Conservation (phyloP, 2,329 filamentous ascomycete genomes). For the Ampelomyces quisqualis region DNA sequence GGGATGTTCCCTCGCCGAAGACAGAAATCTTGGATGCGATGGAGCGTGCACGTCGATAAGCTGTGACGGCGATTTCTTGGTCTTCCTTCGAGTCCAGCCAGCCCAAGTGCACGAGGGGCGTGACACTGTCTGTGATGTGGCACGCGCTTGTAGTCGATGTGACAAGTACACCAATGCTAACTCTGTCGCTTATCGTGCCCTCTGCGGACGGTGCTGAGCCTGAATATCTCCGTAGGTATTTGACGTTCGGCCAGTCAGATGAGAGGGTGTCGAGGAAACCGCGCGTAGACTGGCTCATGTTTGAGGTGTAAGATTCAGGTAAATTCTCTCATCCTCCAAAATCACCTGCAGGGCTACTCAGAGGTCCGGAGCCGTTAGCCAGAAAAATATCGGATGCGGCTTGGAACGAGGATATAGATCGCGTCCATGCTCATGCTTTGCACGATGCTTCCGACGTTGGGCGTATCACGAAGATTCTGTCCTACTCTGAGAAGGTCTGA, state of each 20-base stretch:
- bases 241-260: conserved; percentile 30
- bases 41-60: conserved; percentile 35
- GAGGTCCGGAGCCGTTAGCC: conserved; percentile 12
- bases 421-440: not conserved
- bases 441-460: conserved; percentile 17
- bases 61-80: conserved; percentile 32
- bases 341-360: conserved; percentile 25
- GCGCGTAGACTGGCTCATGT: conserved; percentile 10
- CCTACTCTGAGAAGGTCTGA: conserved; percentile 29
- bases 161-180: not conserved
- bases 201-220: not conserved
- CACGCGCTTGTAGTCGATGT: conserved; percentile 22
- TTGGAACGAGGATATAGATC: too few relatives aligned
- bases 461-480: conserved; percentile 26
- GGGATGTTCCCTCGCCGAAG: conserved; percentile 27
- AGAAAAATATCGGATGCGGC: conserved; percentile 19
- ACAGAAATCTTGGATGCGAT: conserved; percentile 11
- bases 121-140: conserved; percentile 29
- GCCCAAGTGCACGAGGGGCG: conserved; percentile 39
- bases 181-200: not conserved
- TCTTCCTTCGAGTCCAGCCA: conserved; percentile 41
- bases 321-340: conserved; percentile 30
- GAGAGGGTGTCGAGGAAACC: conserved; percentile 15
- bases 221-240: conserved; percentile 17
- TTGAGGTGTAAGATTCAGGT: conserved; percentile 6